phyloP scores from a whole-genome alignment of 1,284 basidiomycete species.

The Gomphus bonarii region DNA sequence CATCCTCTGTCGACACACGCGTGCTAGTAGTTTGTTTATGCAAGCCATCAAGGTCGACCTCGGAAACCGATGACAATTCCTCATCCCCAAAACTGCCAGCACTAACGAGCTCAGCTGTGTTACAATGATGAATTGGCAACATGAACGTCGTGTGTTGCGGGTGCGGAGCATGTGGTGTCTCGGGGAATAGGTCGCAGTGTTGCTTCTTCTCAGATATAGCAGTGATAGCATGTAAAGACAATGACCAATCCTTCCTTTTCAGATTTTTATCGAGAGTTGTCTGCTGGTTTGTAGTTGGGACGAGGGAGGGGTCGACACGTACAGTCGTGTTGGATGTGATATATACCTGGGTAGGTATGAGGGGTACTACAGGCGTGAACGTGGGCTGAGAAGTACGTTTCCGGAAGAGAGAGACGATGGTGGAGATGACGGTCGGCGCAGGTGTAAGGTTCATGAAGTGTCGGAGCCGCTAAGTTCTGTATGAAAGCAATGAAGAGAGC shows the following conservation, averaged over 20 bases:
- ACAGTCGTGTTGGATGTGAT: neutral
- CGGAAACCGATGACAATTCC: neutral
- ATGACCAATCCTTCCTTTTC: neutral
- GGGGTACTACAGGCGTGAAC: neutral
- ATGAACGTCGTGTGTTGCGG: constrained; percentile 1
- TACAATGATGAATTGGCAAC: neutral
- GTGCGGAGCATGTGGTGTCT: constrained; percentile 3
- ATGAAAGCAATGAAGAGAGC: neutral
- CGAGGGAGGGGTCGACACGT: neutral
- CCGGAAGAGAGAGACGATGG: neutral
- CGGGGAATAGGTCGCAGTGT: neutral
- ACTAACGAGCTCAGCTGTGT: neutral
- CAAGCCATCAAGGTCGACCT: neutral
- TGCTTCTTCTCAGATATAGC: neutral
- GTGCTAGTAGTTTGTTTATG: neutral
- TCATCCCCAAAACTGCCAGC: neutral
- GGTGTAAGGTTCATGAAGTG: neutral
- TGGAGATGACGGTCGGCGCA: neutral
- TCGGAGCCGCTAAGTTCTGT: neutral
- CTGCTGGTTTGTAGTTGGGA: neutral
- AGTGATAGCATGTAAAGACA: neutral
- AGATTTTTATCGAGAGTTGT: neutral
- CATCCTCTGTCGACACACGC: neutral
- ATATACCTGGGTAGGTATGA: neutral
- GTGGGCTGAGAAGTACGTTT: neutral